A percentile compares a stretch with the other conserved stretches of the same genome.
These are phyloP conservation scores for Euphorbia peplus DNA, from an alignment of 345 rosid species.

Conservation along the genomic window DNA sequence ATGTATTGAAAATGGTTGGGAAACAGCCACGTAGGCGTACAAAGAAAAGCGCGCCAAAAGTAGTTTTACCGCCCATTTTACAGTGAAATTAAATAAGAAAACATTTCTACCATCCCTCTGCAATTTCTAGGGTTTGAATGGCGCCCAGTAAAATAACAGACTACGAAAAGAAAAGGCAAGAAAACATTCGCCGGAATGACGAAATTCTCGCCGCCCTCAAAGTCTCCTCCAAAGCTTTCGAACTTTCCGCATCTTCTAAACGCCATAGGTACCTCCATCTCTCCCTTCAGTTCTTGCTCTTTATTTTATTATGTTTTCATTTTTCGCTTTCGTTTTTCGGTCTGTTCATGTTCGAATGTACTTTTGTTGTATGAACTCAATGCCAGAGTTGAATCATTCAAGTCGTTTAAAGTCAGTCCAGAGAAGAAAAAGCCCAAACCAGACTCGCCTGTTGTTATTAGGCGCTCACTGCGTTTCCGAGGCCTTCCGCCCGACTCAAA, in stretches of 20 bases:
- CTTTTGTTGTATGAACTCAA: not conserved
- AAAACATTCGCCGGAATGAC: constrained; percentile 69
- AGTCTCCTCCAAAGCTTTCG: constrained; percentile 48
- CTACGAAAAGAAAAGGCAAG: constrained; percentile 72
- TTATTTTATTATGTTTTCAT: not conserved
- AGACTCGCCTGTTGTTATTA: constrained; percentile 46
- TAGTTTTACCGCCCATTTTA: constrained; percentile 14
- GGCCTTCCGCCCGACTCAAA: constrained; percentile 62
- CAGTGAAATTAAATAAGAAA: too few relatives aligned
- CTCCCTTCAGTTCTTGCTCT: not conserved
- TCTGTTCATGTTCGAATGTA: not conserved
- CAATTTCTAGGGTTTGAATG: constrained; percentile 33
- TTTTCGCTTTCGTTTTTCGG: too few relatives aligned
- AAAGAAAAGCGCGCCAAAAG: constrained; percentile 17
- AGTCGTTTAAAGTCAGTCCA: constrained; percentile 40
- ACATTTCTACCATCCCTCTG: not conserved
- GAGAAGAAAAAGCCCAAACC: constrained; percentile 48
- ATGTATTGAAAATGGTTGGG: too few relatives aligned
- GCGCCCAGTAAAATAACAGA: constrained; percentile 58
- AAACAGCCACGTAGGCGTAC: too few relatives aligned
- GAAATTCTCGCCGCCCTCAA: constrained; percentile 79
- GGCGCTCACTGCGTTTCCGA: constrained; percentile 63
- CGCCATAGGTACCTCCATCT: constrained; percentile 38
- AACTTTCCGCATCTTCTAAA: constrained; percentile 51
- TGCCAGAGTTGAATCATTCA: constrained; percentile 33